Evolutionary conservation across 2,329 filamentous ascomycete genomes (phyloP), one percentile per base, ranked within the genome.

Genomic region (Myriosclerotinia curreyana): DNA sequence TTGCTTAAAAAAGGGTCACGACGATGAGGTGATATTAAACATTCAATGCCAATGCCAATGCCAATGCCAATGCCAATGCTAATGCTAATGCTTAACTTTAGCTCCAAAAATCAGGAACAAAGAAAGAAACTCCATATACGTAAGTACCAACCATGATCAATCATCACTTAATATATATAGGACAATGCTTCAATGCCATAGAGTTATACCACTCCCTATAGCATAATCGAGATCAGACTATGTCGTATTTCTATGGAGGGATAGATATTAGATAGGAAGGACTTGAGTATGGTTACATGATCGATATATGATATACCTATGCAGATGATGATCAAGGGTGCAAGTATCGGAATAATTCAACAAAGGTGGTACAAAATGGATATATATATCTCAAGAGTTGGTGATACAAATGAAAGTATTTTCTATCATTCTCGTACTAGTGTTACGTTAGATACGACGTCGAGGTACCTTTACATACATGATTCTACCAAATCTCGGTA

Each of bases 251-350:
- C 38, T 28, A 31, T n/a, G 15, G 38, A 42, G 1, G 25, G 3
- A 44, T 17, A 20, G 5, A 44, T n/a, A 38, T 9, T 5, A 9
- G 4, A 20, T 20, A 44, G 2, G 42, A 5, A n/a, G 36, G n/a
- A 44, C 17, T 7, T n/a, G 8, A n/a, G 4, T 9, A 8, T 34
- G 9, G 25, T 31, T 25, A 46, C 40, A 58, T 46, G 54, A 58
- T 36, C 54, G 54, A 48, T 58, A 58, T 58, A 31, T 40, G 54
- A 48, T 58, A 58, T 58, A 31, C 28, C 28, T 31, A 46, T 58
- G 40, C 54, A 58, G 42, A 48, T 22, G 25, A 22, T 22, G 54
- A 58, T 46, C 54, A 46, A 42, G 54, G 42, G 42, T 20, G 5
- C 54, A 46, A 36, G 54, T 34, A 48, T 58, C 54, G 54, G 42